phyloP scores from a whole-genome alignment of 148 eudicot species.

The Chenopodium quinoa region DNA sequence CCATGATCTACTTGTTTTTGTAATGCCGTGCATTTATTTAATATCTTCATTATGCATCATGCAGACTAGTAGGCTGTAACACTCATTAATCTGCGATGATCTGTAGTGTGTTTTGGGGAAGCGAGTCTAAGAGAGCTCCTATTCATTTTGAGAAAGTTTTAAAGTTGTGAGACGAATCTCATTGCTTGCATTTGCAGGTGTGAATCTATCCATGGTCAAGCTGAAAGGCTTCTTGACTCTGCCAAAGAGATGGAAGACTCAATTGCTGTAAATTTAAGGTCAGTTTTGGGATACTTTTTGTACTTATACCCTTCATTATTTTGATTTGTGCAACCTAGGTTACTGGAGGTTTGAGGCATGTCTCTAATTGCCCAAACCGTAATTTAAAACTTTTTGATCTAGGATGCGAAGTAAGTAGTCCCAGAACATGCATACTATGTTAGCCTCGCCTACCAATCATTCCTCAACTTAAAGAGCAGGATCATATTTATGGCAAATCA shows the following conservation, averaged over 20 bases:
- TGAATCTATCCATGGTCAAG: conserved; percentile 98
- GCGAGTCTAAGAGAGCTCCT: conserved; percentile 3
- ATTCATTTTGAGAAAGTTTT: background rate
- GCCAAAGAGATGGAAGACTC: conserved; percentile 99
- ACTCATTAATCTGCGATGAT: too few relatives aligned
- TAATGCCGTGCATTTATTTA: background rate
- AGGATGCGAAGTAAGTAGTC: background rate
- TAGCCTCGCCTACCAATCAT: background rate
- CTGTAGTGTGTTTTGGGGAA: background rate
- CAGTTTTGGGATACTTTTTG: conserved; percentile 4
- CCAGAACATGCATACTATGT: background rate
- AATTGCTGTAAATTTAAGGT: conserved; percentile 94
- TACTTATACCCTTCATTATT: too few relatives aligned
- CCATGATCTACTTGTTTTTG: background rate
- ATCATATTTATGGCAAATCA: too few relatives aligned
- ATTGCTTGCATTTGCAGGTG: conserved; percentile 54
- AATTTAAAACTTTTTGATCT: background rate
- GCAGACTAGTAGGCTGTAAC: too few relatives aligned
- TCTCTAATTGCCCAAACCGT: background rate
- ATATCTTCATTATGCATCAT: background rate
- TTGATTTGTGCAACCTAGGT: background rate
- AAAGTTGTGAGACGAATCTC: conserved; percentile 12
- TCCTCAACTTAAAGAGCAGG: background rate
- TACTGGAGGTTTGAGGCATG: background rate
- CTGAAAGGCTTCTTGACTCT: conserved; percentile 97